These are phyloP conservation scores for Eragrostis tef DNA, from an alignment of 202 grass and related monocot genomes.

Conservation along the genomic window DNA sequence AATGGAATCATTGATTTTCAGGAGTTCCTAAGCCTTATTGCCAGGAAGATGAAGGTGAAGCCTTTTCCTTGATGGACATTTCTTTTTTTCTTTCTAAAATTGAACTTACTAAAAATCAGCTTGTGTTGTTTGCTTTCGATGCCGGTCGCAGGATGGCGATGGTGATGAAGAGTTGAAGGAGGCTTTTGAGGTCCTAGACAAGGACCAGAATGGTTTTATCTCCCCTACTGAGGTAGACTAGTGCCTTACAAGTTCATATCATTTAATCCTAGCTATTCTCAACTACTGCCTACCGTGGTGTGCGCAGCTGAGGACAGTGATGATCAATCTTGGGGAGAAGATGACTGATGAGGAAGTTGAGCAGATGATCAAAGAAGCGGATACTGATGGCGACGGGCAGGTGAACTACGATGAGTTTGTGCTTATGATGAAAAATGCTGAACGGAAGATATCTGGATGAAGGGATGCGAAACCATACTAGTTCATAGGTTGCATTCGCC, in stretches of 20 bases:
- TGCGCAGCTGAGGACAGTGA: conserved; percentile 69
- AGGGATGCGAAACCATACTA: conserved; percentile 29
- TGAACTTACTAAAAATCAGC: not conserved
- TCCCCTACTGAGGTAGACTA: conserved; percentile 62
- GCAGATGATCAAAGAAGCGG: conserved; percentile 84
- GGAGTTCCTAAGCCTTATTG: conserved; percentile 72
- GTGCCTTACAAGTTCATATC: not conserved
- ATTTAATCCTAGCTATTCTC: conserved; percentile 13
- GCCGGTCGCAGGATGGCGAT: conserved; percentile 54
- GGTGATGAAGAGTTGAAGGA: conserved; percentile 73
- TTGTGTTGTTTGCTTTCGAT: not conserved
- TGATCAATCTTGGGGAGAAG: conserved; percentile 81
- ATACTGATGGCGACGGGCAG: conserved; percentile 70
- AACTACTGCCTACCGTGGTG: conserved; percentile 1
- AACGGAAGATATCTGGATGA: conserved; percentile 56
- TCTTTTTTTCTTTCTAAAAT: not conserved
- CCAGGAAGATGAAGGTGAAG: conserved; percentile 64
- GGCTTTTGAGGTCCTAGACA: conserved; percentile 82
- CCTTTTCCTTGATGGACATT: not conserved
- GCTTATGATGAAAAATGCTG: conserved; percentile 65
- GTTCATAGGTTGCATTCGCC: conserved; percentile 5
- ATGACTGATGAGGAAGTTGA: conserved; percentile 69
- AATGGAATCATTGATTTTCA: conserved; percentile 82
- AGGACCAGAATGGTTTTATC: conserved; percentile 77
- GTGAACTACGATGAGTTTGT: conserved; percentile 84